Conservation (phyloP, 805 yeast species). For the Suhomyces canberraensis region DNA sequence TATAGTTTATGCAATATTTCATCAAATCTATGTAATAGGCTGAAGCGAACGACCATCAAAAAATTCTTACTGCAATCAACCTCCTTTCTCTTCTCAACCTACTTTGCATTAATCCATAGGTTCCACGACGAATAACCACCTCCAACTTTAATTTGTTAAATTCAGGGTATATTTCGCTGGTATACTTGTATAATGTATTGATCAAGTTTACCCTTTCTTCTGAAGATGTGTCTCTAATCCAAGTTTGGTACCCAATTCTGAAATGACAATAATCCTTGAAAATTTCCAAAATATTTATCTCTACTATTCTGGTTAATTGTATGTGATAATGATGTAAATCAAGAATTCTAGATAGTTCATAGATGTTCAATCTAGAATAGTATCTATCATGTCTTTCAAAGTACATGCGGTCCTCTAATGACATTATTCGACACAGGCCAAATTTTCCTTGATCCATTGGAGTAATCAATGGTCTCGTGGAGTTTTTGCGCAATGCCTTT, state of each 20-base stretch:
- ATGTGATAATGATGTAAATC: constrained; percentile 42
- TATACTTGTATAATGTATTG: constrained; percentile 45
- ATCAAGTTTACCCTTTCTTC: constrained; percentile 49
- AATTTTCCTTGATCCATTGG: not conserved
- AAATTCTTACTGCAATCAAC: too few species aligned
- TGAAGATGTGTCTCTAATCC: constrained; percentile 76
- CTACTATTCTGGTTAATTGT: constrained; percentile 57
- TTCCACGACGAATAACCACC: constrained; percentile 74
- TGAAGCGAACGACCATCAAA: too few species aligned
- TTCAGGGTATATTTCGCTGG: constrained; percentile 45
- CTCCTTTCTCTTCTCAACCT: constrained; percentile 67
- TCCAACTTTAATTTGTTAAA: constrained; percentile 58
- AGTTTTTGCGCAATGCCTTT: not conserved
- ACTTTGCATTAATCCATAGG: constrained; percentile 78
- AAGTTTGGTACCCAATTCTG: constrained; percentile 72
- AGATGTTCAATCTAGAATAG: constrained; percentile 57
- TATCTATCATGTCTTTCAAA: constrained; percentile 15
- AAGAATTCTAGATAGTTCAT: constrained; percentile 52
- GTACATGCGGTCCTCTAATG: not conserved
- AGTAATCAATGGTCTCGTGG: not conserved
- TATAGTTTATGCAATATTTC: too few species aligned
- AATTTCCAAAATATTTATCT: constrained; percentile 49
- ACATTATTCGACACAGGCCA: not conserved
- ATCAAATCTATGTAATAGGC: too few species aligned
- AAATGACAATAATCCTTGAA: constrained; percentile 61